Base-by-base conservation (phyloP, 352 stramenopile species). In the Globisporangium perplexum region DNA sequence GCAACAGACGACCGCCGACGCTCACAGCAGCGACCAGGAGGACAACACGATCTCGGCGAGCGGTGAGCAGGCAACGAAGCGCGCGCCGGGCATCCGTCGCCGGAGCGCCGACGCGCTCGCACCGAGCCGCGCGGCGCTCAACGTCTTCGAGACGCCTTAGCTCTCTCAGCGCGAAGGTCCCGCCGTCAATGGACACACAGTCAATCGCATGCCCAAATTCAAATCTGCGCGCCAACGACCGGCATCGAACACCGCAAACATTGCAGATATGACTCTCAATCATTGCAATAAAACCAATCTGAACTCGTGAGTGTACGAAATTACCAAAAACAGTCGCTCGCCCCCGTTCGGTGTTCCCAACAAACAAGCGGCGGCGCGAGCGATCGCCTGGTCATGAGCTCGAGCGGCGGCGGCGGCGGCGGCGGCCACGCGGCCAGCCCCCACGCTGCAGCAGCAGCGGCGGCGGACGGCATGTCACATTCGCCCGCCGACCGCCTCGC, bases 401-500 rank as follows among this genome's bases (percentile, higher is more conserved):
- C 43, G n/a, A 46, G 41, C 41, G 41, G 41, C 39, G 39, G 39
- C 39, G 38, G 38, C 38, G 28, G 28, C 28, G 30, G 30, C 30
- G 30, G 30, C 33, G 33, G 33, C 33, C 33, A 39, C 41, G 23
- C 23, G 41, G 6, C 41, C 41, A 59, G 23, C 23, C 28, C 48
- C 23, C 46, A 44, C 42, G 50, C 50, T 69, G 68, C 59, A 74
- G 72, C 50, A 49, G 56, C 33, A 51, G 62, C 65, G 63, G 53
- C 23, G 22, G 38, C 39, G 17, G 30, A 55, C 43, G 65, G 62
- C 7, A 65, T 55, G 51, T 63, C 42, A 2, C 38, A 62, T 51
- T 75, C 74, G 30, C 59, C 66, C 30, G 72, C 77, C 35, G 74
- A 85, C 36, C 74, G 76, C 43, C 74, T 91, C 46, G 69, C 60